phyloP scores from a whole-genome alignment of 805 yeast genomes.

The Zygoascus ofunaensis region DNA sequence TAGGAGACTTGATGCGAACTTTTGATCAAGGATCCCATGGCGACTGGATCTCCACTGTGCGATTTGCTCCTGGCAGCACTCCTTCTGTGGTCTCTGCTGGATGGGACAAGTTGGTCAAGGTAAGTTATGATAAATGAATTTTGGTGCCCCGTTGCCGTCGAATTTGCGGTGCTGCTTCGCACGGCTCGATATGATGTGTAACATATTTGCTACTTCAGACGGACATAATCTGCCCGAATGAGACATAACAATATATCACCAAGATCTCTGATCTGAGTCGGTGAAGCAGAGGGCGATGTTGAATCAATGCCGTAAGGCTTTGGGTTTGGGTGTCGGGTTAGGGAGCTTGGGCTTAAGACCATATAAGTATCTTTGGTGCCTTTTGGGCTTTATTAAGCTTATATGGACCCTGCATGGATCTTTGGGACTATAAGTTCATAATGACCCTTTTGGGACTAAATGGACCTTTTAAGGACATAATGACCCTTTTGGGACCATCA shows the following conservation, averaged over 20 bases:
- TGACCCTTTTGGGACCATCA: too few relatives aligned
- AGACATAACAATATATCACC: constrained; percentile 90
- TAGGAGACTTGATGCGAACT: constrained; percentile 94
- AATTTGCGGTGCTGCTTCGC: constrained; percentile 1
- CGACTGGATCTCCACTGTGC: constrained; percentile 98
- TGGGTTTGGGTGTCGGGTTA: too few relatives aligned
- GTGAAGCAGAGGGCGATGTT: too few relatives aligned
- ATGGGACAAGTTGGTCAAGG: constrained; percentile 98
- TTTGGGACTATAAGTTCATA: too few relatives aligned
- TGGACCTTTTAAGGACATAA: too few relatives aligned
- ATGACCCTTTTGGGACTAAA: too few relatives aligned
- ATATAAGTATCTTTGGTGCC: too few relatives aligned
- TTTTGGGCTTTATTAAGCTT: too few relatives aligned
- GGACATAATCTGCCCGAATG: constrained; percentile 72
- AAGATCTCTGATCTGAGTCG: constrained; percentile 88
- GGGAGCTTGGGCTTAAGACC: too few relatives aligned
- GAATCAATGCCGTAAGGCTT: too few relatives aligned
- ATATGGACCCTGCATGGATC: too few relatives aligned
- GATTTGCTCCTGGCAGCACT: constrained; percentile 74
- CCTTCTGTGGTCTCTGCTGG: constrained; percentile 89
- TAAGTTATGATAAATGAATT: constrained; percentile 44
- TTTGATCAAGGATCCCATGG: constrained; percentile 73
- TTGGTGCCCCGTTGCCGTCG: too few relatives aligned
- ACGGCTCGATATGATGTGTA: constrained; percentile 55
- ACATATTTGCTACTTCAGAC: constrained; percentile 99